Evolutionary conservation across 306 rosid genomes (phyloP), one percentile per base, ranked within the genome.

Genomic region (Carpinus fangiana): DNA sequence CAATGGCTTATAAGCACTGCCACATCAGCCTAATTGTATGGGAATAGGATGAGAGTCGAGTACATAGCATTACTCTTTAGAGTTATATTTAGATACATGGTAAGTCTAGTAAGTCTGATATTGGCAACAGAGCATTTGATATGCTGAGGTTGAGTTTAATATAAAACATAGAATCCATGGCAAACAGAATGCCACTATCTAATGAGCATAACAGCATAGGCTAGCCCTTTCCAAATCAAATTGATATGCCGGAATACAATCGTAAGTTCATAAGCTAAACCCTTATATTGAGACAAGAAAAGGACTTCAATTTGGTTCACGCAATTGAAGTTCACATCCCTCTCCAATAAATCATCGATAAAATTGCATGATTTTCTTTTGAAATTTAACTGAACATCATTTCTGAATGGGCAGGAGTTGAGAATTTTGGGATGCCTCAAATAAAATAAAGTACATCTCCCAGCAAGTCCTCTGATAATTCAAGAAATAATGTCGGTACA

Each of bases 241-340:
- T 43, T 66, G 38, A 43, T 64, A 8, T 52, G 55, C 61, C 52
- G 66, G 77, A 23, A 75, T 57, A 59, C 46, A 7, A 69, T 3
- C 23, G 70, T 57, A 59, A 68, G 73, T 59, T 48, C 45, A 41
- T 6, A 41, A 1, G 5, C 45, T 41, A 41, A 41, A 41, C 41
- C 41, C 45, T 41, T 41, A 41, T 7, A 41, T 41, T 4, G 45
- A 41, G 45, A 41, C 8, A 7, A 41, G 45, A 41, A 41, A 41
- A 41, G 45, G 45, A 41, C 7, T 41, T 41, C 8, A 7, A 41
- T 41, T 41, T 41, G 45, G 45, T 41, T 41, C 8, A 41, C 8
- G 45, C 45, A 20, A 64, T 72, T 38, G 38, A 38, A 81, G 78
- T 26, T 62, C 54, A 20, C 9, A 36, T 74, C 65, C 56, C 62